Evolutionary conservation across 768 basidiomycete genomes (phyloP).

Genomic region (Phylloporus arenicola): DNA sequence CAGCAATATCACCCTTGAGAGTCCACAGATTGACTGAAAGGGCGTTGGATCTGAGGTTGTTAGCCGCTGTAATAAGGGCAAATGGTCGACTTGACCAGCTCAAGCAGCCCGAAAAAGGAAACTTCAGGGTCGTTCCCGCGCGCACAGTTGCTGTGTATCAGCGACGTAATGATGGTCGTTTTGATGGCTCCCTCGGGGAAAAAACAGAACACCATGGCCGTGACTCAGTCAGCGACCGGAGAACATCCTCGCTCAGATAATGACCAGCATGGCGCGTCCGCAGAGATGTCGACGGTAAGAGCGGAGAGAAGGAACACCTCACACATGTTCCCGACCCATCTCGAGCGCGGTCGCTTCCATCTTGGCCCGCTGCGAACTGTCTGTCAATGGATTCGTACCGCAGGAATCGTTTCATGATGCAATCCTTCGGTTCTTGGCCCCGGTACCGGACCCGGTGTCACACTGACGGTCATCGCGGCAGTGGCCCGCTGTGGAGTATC

Average conservation of each 20-base stretch:
- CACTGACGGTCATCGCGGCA: constrained; percentile 8
- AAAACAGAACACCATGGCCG: neutral
- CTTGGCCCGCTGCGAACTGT: constrained; percentile 7
- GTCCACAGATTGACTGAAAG: constrained; percentile 14
- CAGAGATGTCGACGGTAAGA: constrained; percentile 9
- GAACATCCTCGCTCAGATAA: neutral
- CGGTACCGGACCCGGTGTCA: constrained; percentile 15
- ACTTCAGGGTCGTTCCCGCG: neutral
- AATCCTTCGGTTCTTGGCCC: constrained; percentile 13
- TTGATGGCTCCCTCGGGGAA: too few relatives aligned
- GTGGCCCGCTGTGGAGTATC: neutral
- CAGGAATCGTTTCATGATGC: constrained; percentile 7
- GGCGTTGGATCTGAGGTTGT: constrained; percentile 12
- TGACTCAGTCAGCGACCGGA: too few relatives aligned
- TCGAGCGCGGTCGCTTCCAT: constrained; percentile 8
- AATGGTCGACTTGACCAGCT: neutral
- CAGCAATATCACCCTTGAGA: neutral
- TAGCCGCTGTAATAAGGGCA: neutral
- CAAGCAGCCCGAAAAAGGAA: constrained; percentile 12
- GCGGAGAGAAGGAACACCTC: constrained; percentile 6
- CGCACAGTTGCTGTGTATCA: neutral
- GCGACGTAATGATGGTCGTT: constrained; percentile 11
- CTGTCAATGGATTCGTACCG: neutral
- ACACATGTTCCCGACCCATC: constrained; percentile 10
- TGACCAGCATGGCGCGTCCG: neutral